Percentiles rank a stretch among this genome's conserved stretches.
Conservation (phyloP, 148 eudicot genomes). For the Spergularia bocconei region DNA sequence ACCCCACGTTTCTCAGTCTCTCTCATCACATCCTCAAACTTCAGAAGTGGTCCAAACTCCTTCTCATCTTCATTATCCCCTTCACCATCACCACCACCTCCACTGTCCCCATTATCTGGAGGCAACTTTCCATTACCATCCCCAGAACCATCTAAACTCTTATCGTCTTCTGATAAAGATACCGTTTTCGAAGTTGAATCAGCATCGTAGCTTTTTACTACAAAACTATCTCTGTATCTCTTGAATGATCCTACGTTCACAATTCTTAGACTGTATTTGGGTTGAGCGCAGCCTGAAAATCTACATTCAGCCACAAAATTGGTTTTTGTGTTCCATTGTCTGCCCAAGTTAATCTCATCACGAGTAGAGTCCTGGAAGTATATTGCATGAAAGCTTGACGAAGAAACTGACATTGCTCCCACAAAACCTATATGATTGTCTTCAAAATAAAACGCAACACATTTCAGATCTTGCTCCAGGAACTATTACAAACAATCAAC, state of each 20-base stretch:
- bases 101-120: constrained; percentile 37
- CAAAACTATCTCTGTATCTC: constrained; percentile 2
- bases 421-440: background rate
- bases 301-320: constrained; percentile 3
- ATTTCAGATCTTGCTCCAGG: background rate
- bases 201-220: constrained; percentile 20
- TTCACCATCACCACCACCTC: constrained; percentile 33
- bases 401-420: constrained; percentile 24
- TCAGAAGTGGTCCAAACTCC: constrained; percentile 58
- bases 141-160: constrained; percentile 24
- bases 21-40: constrained; percentile 57
- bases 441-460: background rate
- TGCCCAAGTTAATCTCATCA: constrained; percentile 9
- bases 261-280: constrained; percentile 1
- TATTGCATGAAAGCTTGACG: constrained; percentile 16
- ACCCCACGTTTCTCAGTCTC: constrained; percentile 51
- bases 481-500: background rate
- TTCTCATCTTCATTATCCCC: constrained; percentile 40
- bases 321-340: constrained; percentile 13
- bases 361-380: background rate
- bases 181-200: constrained; percentile 12
- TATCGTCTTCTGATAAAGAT: constrained; percentile 12
- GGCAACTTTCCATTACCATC: constrained; percentile 29
- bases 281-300: constrained; percentile 7
- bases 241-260: background rate